These are phyloP conservation scores for Clonostachys chloroleuca DNA, from an alignment of 2,329 filamentous ascomycete genomes.

Conservation along the genomic window DNA sequence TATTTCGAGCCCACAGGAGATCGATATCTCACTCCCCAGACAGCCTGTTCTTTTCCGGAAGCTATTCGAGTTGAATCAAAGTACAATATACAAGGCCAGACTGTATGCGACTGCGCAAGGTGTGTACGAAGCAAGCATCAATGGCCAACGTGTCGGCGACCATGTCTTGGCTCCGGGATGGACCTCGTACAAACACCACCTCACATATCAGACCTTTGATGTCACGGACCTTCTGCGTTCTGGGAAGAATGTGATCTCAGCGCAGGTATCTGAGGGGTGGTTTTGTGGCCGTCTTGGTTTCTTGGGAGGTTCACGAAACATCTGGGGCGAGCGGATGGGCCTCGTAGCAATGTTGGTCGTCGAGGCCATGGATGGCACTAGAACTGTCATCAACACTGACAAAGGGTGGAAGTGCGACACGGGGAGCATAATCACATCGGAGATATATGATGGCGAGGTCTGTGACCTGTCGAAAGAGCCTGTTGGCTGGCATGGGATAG, in stretches of 20 bases:
- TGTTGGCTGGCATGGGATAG: slow-evolving; percentile 17
- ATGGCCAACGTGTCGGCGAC: slow-evolving; percentile 33
- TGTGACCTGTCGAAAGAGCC: slow-evolving; percentile 33
- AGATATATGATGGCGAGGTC: slow-evolving; percentile 48
- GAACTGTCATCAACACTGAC: slow-evolving; percentile 23
- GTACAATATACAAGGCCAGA: slow-evolving; percentile 19
- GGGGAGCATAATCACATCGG: slow-evolving; percentile 25
- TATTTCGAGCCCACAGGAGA: not conserved
- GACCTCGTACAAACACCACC: slow-evolving; percentile 41
- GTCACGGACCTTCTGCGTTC: slow-evolving; percentile 32
- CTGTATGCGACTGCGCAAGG: slow-evolving; percentile 41
- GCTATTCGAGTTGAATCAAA: not conserved
- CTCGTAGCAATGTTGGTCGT: slow-evolving; percentile 31
- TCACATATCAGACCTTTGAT: slow-evolving; percentile 49
- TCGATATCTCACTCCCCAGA: slow-evolving; percentile 1
- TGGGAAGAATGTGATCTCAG: slow-evolving; percentile 25
- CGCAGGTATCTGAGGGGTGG: slow-evolving; percentile 46
- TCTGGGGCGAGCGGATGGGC: slow-evolving; percentile 29
- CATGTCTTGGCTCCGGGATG: slow-evolving; percentile 43
- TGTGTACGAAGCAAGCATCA: slow-evolving; percentile 39
- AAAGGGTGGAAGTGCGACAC: slow-evolving; percentile 24
- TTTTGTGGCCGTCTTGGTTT: slow-evolving; percentile 29
- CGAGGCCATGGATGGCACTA: slow-evolving; percentile 18
- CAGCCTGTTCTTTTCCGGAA: slow-evolving; percentile 1
- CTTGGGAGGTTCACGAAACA: slow-evolving; percentile 16